Evolutionary conservation across 345 rosid genomes (phyloP).

Genomic region (Citrus australasica): DNA sequence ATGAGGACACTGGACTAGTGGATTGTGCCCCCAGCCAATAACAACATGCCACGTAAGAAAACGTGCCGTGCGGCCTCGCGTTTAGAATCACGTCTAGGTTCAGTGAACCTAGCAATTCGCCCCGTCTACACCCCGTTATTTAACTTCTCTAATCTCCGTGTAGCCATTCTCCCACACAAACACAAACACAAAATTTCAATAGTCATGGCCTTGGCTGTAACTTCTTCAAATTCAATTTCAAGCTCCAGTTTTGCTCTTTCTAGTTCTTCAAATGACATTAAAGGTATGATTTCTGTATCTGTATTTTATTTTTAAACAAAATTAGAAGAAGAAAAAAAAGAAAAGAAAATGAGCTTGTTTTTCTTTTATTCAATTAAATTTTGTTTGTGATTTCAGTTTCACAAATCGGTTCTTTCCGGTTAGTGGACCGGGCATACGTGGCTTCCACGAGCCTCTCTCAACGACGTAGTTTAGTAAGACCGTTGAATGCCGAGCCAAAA

Average conservation of each 20-base stretch:
- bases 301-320: background rate
- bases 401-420: slow-evolving; percentile 50
- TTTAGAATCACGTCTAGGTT: slow-evolving; percentile 43
- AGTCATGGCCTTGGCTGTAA: slow-evolving; percentile 38
- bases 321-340: too few species aligned
- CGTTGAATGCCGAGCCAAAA: slow-evolving; percentile 59
- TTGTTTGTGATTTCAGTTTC: slow-evolving; percentile 36
- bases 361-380: background rate
- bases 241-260: slow-evolving; percentile 36
- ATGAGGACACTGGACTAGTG: background rate
- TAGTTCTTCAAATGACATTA: slow-evolving; percentile 31
- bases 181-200: background rate
- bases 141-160: slow-evolving; percentile 15
- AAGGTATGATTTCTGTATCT: slow-evolving; percentile 25
- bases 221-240: slow-evolving; percentile 39
- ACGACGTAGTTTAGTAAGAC: slow-evolving; percentile 40
- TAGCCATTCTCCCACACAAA: background rate
- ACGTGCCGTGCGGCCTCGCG: background rate
- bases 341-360: background rate
- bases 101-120: slow-evolving; percentile 31
- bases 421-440: slow-evolving; percentile 35
- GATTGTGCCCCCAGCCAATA: slow-evolving; percentile 10
- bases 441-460: slow-evolving; percentile 33
- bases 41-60: slow-evolving; percentile 27
- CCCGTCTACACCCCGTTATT: slow-evolving; percentile 27